phyloP scores from a whole-genome alignment of 2,329 filamentous ascomycete species.

The Botrytis deweyae region DNA sequence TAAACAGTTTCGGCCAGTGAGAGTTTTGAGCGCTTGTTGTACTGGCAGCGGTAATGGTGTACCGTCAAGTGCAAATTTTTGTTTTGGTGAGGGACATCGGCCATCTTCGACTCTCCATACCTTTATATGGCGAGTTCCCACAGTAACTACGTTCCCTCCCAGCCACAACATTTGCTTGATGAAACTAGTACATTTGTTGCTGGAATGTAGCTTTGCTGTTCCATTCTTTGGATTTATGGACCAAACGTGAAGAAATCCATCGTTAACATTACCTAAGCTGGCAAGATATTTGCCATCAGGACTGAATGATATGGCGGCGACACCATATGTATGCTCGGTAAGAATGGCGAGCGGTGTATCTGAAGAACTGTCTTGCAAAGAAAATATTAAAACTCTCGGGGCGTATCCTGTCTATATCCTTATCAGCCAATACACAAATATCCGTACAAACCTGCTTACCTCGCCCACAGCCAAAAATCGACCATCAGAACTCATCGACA shows the following conservation, averaged over 20 bases:
- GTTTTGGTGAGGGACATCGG: conserved; percentile 61
- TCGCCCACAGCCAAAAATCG: conserved; percentile 89
- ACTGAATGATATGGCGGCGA: conserved; percentile 86
- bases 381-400: conserved; percentile 88
- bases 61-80: conserved; percentile 52
- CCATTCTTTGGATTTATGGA: conserved; percentile 79
- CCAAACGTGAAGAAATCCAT: conserved; percentile 94
- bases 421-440: conserved; percentile 35
- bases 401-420: conserved; percentile 74
- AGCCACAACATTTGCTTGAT: conserved; percentile 90
- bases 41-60: conserved; percentile 40
- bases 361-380: conserved; percentile 73
- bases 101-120: conserved; percentile 82
- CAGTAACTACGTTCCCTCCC: conserved; percentile 77
- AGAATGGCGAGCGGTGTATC: conserved; percentile 83
- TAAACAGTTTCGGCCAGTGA: conserved; percentile 84
- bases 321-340: conserved; percentile 86
- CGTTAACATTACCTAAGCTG: conserved; percentile 83
- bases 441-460: conserved; percentile 44
- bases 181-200: conserved; percentile 88
- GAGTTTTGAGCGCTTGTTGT: conserved; percentile 59
- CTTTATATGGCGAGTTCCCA: conserved; percentile 89
- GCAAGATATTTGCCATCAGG: conserved; percentile 82
- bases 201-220: conserved; percentile 74
- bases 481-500: conserved; percentile 84